These are phyloP conservation scores for Hyaloscypha finlandica DNA, from an alignment of 495 filamentous ascomycete species.

Conservation along the genomic window DNA sequence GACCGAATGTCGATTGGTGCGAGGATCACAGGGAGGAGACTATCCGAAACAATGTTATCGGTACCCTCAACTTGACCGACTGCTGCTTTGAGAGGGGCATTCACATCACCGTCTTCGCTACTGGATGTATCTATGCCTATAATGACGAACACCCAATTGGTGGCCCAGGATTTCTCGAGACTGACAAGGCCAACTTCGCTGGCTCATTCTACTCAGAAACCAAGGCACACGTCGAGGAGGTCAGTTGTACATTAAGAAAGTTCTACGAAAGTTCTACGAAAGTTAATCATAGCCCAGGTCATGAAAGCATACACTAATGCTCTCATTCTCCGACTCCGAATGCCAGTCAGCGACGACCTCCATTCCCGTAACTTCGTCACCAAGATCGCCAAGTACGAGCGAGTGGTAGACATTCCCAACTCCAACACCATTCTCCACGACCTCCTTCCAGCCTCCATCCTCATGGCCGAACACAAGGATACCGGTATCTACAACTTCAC, in stretches of 20 bases:
- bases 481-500: conserved; percentile 69
- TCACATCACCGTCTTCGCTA: conserved; percentile 66
- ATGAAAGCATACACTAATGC: conserved; percentile 60
- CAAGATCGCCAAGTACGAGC: conserved; percentile 65
- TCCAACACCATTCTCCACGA: conserved; percentile 67
- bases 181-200: conserved; percentile 62
- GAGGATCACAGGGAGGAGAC: conserved; percentile 67
- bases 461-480: conserved; percentile 61
- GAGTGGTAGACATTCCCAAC: conserved; percentile 66
- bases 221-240: conserved; percentile 65
- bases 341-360: conserved; percentile 69
- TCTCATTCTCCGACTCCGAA: conserved; percentile 63
- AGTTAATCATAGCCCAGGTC: conserved; percentile 42
- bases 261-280: background rate
- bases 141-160: conserved; percentile 58
- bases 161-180: conserved; percentile 60
- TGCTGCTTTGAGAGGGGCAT: conserved; percentile 56
- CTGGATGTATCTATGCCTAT: conserved; percentile 65
- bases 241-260: conserved; percentile 28
- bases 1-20: conserved; percentile 71
- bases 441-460: conserved; percentile 59
- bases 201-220: conserved; percentile 69
- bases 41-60: conserved; percentile 64
- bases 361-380: conserved; percentile 68
- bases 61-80: conserved; percentile 63